Evolutionary conservation across 192 early-diverging fungal genomes (phyloP), one percentile per base, ranked within the genome.

Genomic region (Umbelopsis ramanniana): DNA sequence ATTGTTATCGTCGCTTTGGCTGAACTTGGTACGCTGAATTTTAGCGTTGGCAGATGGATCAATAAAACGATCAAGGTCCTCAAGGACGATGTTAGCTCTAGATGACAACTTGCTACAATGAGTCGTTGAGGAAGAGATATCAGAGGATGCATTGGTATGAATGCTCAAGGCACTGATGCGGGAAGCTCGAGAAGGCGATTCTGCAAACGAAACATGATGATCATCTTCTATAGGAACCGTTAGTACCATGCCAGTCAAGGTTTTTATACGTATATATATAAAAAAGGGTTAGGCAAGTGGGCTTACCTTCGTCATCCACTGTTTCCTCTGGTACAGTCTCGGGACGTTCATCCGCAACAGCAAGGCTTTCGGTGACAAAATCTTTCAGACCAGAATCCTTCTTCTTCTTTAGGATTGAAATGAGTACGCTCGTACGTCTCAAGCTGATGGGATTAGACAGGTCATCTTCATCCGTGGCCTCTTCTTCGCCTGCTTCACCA

Each of bases 1-100:
- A 0, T 50, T 66, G 47, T 81, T 77, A n/a, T 75, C 72, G 23
- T 53, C 73, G 15, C 78, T 72, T 17, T 74, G 70, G 15, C 69
- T 66, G 47, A 87, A 87, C 2, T 74, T 37, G 5, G 73, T 78
- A 4, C 71, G 82, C 33, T 77, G 57, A 0, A 83, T 70, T 11
- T 73, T 72, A 10, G 68, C 66, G 6, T 33, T 37, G 3, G 43
- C 50, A 24, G 66, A 37, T 35, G 75, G 67, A 54, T 84, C 79
- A 14, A 82, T 57, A 66, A 86, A 86, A 24, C 81, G 75, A 48
- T 73, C 70, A 55, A 86, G 78, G 46, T 86, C 85, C 45, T 86
- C 85, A 50, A 79, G 78, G 0, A 86, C 82, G 11, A 72, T 72
- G 46, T 78, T 77, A 21, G 57, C 57, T 63, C 29, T 29, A 37